A percentile compares a stretch with the other conserved stretches of the same genome.
These are phyloP conservation scores for Persicaria maculosa DNA, from an alignment of 148 eudicot species.

Conservation along the genomic window DNA sequence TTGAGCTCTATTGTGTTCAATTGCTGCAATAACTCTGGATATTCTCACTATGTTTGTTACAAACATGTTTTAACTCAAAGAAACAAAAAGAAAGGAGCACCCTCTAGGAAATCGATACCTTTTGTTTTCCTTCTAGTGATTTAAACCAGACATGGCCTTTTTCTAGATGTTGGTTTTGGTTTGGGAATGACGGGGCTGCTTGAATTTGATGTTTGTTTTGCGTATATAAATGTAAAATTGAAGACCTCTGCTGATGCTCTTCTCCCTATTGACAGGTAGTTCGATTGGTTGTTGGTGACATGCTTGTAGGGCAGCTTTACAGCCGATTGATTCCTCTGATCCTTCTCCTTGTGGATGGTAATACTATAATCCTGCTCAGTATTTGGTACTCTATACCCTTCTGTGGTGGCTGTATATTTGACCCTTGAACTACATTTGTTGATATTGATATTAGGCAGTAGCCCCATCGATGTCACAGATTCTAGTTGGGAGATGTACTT, in stretches of 20 bases:
- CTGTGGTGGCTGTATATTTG: background rate
- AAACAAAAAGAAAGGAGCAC: background rate
- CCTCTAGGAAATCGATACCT: no score
- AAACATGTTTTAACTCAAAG: background rate
- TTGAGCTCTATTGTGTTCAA: background rate
- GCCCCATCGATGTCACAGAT: conserved; percentile 82
- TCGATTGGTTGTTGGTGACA: conserved; percentile 48
- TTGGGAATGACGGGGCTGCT: background rate
- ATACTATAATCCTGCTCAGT: conserved; percentile 12
- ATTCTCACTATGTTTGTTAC: background rate
- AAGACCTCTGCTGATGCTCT: conserved; percentile 1
- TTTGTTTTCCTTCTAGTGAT: no score
- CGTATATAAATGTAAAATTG: background rate
- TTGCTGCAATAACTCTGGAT: background rate
- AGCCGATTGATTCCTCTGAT: conserved; percentile 87
- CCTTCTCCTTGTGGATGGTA: conserved; percentile 93
- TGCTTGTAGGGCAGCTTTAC: conserved; percentile 65
- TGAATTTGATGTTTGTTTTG: background rate
- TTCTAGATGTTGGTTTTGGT: background rate
- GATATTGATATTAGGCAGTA: conserved; percentile 59
- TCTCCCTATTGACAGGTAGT: conserved; percentile 35
- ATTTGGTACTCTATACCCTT: background rate
- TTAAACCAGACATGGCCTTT: background rate
- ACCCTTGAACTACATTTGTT: conserved; percentile 1
- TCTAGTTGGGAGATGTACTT: conserved; percentile 78